A percentile compares a stretch with the other conserved stretches of the same genome.
Conservation (phyloP, 2,329 filamentous ascomycete genomes). For the Thermomyces lanuginosus region DNA sequence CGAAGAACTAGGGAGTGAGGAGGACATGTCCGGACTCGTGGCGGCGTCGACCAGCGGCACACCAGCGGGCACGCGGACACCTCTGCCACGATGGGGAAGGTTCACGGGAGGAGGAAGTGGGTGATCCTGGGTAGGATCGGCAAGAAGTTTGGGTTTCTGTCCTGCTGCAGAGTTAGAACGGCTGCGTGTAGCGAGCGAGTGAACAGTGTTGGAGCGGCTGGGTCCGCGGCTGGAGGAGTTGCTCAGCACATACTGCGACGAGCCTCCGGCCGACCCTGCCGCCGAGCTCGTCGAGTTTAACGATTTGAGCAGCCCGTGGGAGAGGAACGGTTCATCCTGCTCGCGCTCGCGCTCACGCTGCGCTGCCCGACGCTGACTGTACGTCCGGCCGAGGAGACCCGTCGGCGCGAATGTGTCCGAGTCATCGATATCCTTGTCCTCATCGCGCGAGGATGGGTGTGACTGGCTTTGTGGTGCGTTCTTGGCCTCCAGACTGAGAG, state of each 20-base stretch:
- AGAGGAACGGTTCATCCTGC: slow-evolving; percentile 30
- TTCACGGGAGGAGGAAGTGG: slow-evolving; percentile 46
- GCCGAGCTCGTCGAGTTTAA: slow-evolving; percentile 33
- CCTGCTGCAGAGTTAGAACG: slow-evolving; percentile 31
- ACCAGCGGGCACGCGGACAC: slow-evolving; percentile 29
- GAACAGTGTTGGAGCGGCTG: slow-evolving; percentile 20
- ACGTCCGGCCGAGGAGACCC: slow-evolving; percentile 24
- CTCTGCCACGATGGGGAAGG: slow-evolving; percentile 19
- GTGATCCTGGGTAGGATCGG: slow-evolving; percentile 52
- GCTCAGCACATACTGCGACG: slow-evolving; percentile 17
- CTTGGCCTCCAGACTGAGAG: slow-evolving; percentile 13
- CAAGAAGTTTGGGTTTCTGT: slow-evolving; percentile 42
- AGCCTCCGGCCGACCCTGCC: too few relatives aligned
- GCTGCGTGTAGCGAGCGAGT: slow-evolving; percentile 12
- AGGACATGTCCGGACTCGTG: too few relatives aligned
- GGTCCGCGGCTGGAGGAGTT: slow-evolving; percentile 9
- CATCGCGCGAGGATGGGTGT: too few relatives aligned
- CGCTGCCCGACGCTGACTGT: slow-evolving; percentile 23
- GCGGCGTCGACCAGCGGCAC: slow-evolving; percentile 26
- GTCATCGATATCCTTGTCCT: too few relatives aligned
- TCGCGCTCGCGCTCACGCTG: slow-evolving; percentile 25
- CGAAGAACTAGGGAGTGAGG: too few relatives aligned
- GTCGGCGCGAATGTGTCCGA: slow-evolving; percentile 20
- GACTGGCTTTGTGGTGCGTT: slow-evolving; percentile 4
- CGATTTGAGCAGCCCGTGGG: slow-evolving; percentile 37